Evolutionary conservation across 495 filamentous ascomycete species (phyloP).

Genomic region (Apiosordaria backusii): DNA sequence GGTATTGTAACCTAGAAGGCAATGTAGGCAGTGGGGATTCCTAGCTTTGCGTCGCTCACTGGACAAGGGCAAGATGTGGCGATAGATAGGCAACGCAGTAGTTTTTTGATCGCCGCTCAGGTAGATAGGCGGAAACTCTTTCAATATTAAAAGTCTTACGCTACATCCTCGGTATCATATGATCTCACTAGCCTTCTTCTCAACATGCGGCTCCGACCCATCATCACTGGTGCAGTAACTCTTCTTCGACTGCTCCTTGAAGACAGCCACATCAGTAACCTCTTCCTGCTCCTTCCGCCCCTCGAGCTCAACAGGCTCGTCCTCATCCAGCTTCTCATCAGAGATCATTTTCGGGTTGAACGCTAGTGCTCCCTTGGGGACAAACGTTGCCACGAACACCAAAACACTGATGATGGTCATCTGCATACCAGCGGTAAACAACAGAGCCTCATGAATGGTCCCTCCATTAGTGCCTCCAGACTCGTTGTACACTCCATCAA

Average conservation of each 20-base stretch:
- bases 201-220: conserved; percentile 15
- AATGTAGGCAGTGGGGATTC: no score
- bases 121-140: no score
- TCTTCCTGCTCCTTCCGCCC: conserved; percentile 1
- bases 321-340: conserved; percentile 32
- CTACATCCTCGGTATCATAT: background rate
- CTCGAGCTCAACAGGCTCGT: conserved; percentile 11
- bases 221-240: conserved; percentile 18
- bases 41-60: no score
- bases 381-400: conserved; percentile 38
- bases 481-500: conserved; percentile 34
- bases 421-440: conserved; percentile 40
- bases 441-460: conserved; percentile 24
- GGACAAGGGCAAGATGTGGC: no score
- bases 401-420: conserved; percentile 37
- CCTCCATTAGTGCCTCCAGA: conserved; percentile 23
- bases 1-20: no score
- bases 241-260: conserved; percentile 14
- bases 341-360: conserved; percentile 40
- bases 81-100: no score
- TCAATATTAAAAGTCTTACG: background rate
- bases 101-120: no score
- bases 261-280: background rate
- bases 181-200: conserved; percentile 17
- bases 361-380: conserved; percentile 35